Base-by-base conservation (phyloP, 768 basidiomycete species). In the Calocera cornea region DNA sequence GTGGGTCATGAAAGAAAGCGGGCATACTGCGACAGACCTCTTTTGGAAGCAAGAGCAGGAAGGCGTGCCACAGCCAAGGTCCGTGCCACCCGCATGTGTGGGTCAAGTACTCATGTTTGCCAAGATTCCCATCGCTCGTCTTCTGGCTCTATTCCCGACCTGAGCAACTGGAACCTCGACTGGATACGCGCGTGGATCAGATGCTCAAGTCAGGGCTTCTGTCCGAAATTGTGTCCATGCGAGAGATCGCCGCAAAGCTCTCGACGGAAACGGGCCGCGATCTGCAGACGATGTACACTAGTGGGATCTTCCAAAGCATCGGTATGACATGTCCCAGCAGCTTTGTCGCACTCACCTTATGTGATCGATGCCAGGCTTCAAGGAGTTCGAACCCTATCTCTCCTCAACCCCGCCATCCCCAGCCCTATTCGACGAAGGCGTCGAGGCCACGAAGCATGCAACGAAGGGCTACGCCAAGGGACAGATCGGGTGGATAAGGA, bases 301-400 rank as follows among this genome's bases (percentile, higher is more conserved):
- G 87, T 11, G 95, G 97, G 0, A 89, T 98, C 67, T 97, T 90
- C 76, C 97, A 99, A 75, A 85, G 92, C 0, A 99, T 99, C 68
- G 95, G 95, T 89, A 72, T 47, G 76, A 40, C 19, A 41, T 41
- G 72, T 64, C 24, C 54, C 65, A 63, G 10, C 34, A n/a, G n/a
- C 24, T 50, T 36, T 14, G 34, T 54, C 54, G 1, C 17, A n/a
- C 22, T 1, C 7, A 3, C 29, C 7, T 22, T 33, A 17, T 3
- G 17, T 33, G 22, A 44, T 70, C 38, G 12, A 27, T 19, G 41
- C 36, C 72, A 97, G 95, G 97, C 3, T 98, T 90, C 79, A 92
- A 88, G 75, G 95, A 97, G 77, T 97, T 99, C 73, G 80, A 86
- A 69, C 73, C 80, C 27, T 87, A 89, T 76, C 78, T 92, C 31